Conservation (phyloP, 1,284 basidiomycete species). For the Puccinia coronata region DNA sequence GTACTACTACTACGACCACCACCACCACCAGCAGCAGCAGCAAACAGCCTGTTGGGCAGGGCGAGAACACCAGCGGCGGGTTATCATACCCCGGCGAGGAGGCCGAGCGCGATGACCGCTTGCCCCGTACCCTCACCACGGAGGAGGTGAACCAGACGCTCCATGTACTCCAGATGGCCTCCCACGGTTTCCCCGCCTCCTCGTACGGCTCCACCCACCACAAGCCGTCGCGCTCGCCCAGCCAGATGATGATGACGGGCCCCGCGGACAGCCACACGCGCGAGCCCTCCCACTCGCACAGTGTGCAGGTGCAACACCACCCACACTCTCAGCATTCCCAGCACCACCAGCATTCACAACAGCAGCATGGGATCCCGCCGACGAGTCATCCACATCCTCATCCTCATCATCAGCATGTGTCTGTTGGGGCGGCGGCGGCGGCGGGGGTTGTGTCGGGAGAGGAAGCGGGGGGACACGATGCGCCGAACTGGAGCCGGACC, state of each 20-base stretch:
- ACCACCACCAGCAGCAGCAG: neutral
- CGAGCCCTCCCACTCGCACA: conserved; percentile 14
- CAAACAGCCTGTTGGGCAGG: neutral
- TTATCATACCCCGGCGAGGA: too few relatives aligned
- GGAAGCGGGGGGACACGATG: conserved; percentile 76
- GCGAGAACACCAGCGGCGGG: too few relatives aligned
- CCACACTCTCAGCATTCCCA: too few relatives aligned
- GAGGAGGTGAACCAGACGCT: conserved; percentile 46
- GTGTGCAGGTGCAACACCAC: too few relatives aligned
- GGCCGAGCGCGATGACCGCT: neutral
- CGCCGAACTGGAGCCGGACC: conserved; percentile 86
- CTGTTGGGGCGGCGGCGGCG: neutral
- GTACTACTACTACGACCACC: neutral
- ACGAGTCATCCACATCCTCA: neutral
- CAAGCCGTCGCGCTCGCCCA: neutral
- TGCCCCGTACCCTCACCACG: conserved; percentile 31
- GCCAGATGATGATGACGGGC: neutral
- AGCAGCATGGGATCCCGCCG: neutral
- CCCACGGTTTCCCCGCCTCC: conserved; percentile 43
- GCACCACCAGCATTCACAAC: neutral
- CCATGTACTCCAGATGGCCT: conserved; percentile 44
- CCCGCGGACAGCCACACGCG: conserved; percentile 7
- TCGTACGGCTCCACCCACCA: neutral
- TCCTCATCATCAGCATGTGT: conserved; percentile 12
- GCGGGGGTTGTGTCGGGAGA: neutral